A percentile compares a stretch with the other conserved stretches of the same genome.
phyloP scores from a whole-genome alignment of 371 early-diverging fungal species.

The Lichtheimia ramosa region DNA sequence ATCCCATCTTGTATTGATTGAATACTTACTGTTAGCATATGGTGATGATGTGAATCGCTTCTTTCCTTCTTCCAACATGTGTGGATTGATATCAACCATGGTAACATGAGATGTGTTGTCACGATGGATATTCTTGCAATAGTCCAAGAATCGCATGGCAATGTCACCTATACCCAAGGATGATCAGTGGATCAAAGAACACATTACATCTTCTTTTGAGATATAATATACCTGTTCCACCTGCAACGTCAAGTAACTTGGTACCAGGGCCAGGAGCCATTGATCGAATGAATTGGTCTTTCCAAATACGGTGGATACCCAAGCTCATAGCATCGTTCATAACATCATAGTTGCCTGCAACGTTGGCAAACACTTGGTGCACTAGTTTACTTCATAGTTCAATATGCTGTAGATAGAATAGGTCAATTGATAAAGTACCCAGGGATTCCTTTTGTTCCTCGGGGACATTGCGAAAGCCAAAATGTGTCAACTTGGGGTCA shows the following conservation, averaged over 20 bases:
- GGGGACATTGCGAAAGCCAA: conserved; percentile 88
- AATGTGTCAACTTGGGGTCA: conserved; percentile 68
- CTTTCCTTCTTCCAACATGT: conserved; percentile 92
- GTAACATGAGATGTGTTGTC: conserved; percentile 74
- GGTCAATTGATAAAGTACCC: conserved; percentile 41
- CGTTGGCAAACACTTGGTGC: conserved; percentile 87
- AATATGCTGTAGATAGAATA: too few relatives aligned
- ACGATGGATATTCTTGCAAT: conserved; percentile 68
- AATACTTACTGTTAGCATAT: conserved; percentile 58
- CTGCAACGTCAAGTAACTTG: conserved; percentile 93
- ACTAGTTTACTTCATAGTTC: conserved; percentile 44
- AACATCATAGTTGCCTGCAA: conserved; percentile 91
- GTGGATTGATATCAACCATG: conserved; percentile 94
- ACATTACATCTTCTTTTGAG: too few relatives aligned
- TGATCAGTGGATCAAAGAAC: too few relatives aligned
- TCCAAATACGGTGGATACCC: conserved; percentile 51
- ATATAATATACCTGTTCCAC: conserved; percentile 81
- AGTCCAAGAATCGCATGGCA: conserved; percentile 89
- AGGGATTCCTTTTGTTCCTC: conserved; percentile 84
- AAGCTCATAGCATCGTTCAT: conserved; percentile 98
- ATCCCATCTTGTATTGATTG: not conserved
- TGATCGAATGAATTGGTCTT: conserved; percentile 34
- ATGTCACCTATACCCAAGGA: conserved; percentile 75
- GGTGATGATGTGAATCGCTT: conserved; percentile 66
- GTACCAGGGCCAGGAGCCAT: conserved; percentile 87